Conservation (phyloP, 495 filamentous ascomycete species). For the Xylaria acuta region DNA sequence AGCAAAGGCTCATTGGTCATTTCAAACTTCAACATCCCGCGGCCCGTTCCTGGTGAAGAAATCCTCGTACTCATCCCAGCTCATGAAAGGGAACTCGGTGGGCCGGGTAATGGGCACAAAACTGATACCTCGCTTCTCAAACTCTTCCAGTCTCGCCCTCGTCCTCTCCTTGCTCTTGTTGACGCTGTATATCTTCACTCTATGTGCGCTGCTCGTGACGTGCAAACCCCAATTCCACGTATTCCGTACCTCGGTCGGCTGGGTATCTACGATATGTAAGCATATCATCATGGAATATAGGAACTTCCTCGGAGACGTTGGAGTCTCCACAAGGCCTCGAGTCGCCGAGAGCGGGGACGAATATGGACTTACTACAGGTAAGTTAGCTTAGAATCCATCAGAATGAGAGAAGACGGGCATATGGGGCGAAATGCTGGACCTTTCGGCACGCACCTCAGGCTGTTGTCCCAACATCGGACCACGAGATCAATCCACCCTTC, state of each 20-base stretch:
- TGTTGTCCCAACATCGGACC: conserved; percentile 64
- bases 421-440: neutral
- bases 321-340: neutral
- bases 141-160: conserved; percentile 52
- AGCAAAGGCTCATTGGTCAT: neutral
- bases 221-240: conserved; percentile 68
- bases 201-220: conserved; percentile 69
- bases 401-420: neutral
- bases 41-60: conserved; percentile 54
- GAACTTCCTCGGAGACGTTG: neutral
- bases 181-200: conserved; percentile 68
- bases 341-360: neutral
- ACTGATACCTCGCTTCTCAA: conserved; percentile 54
- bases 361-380: conserved; percentile 11
- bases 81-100: conserved; percentile 52
- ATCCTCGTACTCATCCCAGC: conserved; percentile 54
- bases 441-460: conserved; percentile 46
- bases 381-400: neutral
- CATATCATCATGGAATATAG: neutral
- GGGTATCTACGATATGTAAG: conserved; percentile 41
- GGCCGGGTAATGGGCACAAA: conserved; percentile 61
- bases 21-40: conserved; percentile 47
- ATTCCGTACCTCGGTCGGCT: conserved; percentile 41
- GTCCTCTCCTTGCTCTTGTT: conserved; percentile 60
- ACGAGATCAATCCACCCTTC: conserved; percentile 67